These are phyloP conservation scores for Colletotrichum abscissum DNA, from an alignment of 2,329 filamentous ascomycete species.

Conservation along the genomic window DNA sequence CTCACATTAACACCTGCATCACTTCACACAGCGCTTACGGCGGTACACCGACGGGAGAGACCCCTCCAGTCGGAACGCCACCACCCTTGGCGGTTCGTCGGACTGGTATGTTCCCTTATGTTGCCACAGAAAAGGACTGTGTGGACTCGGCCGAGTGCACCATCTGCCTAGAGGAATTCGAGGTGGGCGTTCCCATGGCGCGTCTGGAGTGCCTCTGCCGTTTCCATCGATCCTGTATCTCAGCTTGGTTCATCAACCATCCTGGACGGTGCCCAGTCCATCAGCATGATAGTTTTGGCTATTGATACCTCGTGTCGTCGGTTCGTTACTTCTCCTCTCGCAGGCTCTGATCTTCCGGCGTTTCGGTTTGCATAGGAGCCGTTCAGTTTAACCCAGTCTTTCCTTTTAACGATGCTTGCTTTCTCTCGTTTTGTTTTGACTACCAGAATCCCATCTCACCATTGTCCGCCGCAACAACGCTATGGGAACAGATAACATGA, in stretches of 20 bases:
- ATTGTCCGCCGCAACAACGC: neutral
- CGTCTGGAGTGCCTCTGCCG: slow-evolving; percentile 74
- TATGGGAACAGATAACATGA: neutral
- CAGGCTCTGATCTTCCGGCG: slow-evolving; percentile 19
- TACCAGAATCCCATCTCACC: neutral
- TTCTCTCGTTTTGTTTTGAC: neutral
- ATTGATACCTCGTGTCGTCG: slow-evolving; percentile 43
- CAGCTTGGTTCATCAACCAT: slow-evolving; percentile 71
- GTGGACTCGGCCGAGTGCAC: slow-evolving; percentile 76
- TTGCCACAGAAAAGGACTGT: slow-evolving; percentile 75
- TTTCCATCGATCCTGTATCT: slow-evolving; percentile 71
- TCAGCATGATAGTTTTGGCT: slow-evolving; percentile 71
- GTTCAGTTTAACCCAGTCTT: slow-evolving; percentile 20
- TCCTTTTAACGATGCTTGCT: slow-evolving; percentile 6
- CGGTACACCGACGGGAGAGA: slow-evolving; percentile 43
- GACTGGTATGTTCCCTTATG: slow-evolving; percentile 73
- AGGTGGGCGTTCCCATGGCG: slow-evolving; percentile 72
- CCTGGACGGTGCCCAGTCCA: slow-evolving; percentile 74
- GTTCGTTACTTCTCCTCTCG: neutral
- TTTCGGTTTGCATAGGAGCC: slow-evolving; percentile 21
- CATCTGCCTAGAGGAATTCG: slow-evolving; percentile 75
- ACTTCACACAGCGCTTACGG: slow-evolving; percentile 63
- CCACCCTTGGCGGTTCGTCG: slow-evolving; percentile 53
- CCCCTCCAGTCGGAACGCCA: slow-evolving; percentile 39
- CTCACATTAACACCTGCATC: slow-evolving; percentile 70